phyloP scores from a whole-genome alignment of 2,329 filamentous ascomycete genomes.

The Ophiocordyceps unilateralis region DNA sequence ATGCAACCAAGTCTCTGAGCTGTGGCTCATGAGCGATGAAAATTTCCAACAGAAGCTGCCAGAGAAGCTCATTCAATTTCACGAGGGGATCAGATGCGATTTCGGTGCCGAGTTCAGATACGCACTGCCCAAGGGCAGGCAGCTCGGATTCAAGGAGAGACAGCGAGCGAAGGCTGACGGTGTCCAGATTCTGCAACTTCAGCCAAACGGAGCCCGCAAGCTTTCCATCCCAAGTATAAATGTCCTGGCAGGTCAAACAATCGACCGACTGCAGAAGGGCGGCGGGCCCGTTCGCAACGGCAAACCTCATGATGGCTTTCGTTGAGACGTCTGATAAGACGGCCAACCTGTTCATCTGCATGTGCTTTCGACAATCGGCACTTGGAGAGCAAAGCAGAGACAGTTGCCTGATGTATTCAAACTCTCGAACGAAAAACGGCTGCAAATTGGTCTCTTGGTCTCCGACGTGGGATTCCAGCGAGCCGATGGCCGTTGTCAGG shows the following conservation, averaged over 20 bases:
- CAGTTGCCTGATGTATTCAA: slow-evolving; percentile 39
- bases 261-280: slow-evolving; percentile 29
- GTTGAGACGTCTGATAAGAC: slow-evolving; percentile 28
- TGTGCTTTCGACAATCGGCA: background rate
- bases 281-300: slow-evolving; percentile 17
- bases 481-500: slow-evolving; percentile 31
- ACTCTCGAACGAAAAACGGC: slow-evolving; percentile 36
- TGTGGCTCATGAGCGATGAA: slow-evolving; percentile 20
- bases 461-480: slow-evolving; percentile 28
- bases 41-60: slow-evolving; percentile 24
- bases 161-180: slow-evolving; percentile 41
- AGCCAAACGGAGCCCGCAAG: slow-evolving; percentile 30
- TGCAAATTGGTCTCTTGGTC: slow-evolving; percentile 20
- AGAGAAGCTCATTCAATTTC: slow-evolving; percentile 30
- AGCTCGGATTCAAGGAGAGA: slow-evolving; percentile 48
- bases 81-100: slow-evolving; percentile 31
- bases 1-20: slow-evolving; percentile 11
- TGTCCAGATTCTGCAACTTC: slow-evolving; percentile 31
- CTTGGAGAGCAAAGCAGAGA: slow-evolving; percentile 20
- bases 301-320: slow-evolving; percentile 14
- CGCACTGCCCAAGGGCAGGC: slow-evolving; percentile 37
- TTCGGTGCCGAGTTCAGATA: slow-evolving; percentile 30
- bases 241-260: slow-evolving; percentile 22
- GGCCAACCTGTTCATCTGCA: slow-evolving; percentile 19
- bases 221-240: slow-evolving; percentile 22